Conservation (phyloP, 441 rosid genomes). For the Syzygium syzygioides region DNA sequence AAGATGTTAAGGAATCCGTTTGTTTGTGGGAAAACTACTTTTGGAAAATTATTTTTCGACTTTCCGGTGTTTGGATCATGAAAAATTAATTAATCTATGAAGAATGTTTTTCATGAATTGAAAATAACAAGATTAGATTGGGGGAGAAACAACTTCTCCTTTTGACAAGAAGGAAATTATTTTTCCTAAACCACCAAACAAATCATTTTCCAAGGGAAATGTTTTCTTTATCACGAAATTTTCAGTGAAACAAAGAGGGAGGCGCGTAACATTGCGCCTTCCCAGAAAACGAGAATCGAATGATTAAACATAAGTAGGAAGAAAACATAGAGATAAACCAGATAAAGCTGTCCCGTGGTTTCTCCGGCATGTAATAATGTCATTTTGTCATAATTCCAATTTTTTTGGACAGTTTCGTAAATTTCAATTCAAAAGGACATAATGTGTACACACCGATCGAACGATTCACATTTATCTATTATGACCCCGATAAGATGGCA, state of each 20-base stretch:
- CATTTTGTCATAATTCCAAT: not conserved
- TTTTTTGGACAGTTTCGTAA: not conserved
- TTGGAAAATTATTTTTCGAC: rapidly evolving
- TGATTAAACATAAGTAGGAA: not conserved
- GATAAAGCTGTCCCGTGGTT: not conserved
- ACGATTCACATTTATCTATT: not conserved
- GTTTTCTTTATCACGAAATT: not conserved
- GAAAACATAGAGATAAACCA: not conserved
- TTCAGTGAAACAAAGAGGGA: not conserved
- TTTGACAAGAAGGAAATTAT: not conserved
- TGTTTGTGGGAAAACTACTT: not conserved
- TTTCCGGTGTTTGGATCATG: rapidly evolving
- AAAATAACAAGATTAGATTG: not conserved
- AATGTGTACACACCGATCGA: not conserved
- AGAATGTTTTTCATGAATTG: not conserved
- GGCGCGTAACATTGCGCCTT: not conserved
- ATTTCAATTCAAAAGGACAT: not conserved
- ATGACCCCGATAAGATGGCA: not conserved
- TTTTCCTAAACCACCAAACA: rapidly evolving
- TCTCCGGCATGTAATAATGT: not conserved
- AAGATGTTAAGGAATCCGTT: not conserved
- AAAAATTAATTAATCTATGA: not conserved
- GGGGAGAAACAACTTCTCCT: not conserved
- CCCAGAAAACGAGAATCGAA: not conserved
- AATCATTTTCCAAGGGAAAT: not conserved